Base-by-base conservation (phyloP, 441 rosid species). In the Pelargonium fulgidum region DNA sequence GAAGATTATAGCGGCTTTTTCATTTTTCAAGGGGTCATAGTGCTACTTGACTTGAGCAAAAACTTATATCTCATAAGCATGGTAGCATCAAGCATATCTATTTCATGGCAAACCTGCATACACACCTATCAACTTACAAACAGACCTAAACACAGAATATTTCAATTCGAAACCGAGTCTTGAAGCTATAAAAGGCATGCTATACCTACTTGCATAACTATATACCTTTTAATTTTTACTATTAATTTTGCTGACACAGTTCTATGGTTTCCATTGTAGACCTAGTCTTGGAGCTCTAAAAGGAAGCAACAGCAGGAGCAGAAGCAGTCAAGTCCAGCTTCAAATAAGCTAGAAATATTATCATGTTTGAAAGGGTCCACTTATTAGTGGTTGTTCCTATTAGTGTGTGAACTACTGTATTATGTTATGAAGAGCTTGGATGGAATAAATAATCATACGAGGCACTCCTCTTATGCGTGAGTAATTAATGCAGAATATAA, bases 251-350 rank as follows among this genome's bases (percentile, higher is more conserved):
- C 62, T 73, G 70, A 76, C 67, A 42, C 59, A 61, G 16, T 68
- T 58, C 0, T 64, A 48, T 59, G 42, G 29, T 74, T 72, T 63
- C 65, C 42, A 68, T 58, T 72, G 85, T 58, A 89, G 95, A 89
- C 76, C 81, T 87, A 62, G 95, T 89, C 68, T 72, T 89, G 88
- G 95, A 89, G 87, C 92, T 87, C 71, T 87, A 71, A 79, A 75
- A 68, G 73, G 63, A 7, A 61, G 66, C 6, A 20, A 20, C 33
- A 20, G 11, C 33, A 58, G 5, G 33, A 58, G 66, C 47, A 71
- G 77, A 54, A 58, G 68, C 65, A 73, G 48, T 64, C 26, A 36
- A 72, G 56, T 39, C 61, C 47, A 48, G 50, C 19, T 7, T 54
- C 4, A 16, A 3, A n/a, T 9, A 26, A 26, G 33, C 33, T 26